Evolutionary conservation across 225 moss, liverwort and hornwort genomes (phyloP).

Genomic region (Sphagnum contortum): DNA sequence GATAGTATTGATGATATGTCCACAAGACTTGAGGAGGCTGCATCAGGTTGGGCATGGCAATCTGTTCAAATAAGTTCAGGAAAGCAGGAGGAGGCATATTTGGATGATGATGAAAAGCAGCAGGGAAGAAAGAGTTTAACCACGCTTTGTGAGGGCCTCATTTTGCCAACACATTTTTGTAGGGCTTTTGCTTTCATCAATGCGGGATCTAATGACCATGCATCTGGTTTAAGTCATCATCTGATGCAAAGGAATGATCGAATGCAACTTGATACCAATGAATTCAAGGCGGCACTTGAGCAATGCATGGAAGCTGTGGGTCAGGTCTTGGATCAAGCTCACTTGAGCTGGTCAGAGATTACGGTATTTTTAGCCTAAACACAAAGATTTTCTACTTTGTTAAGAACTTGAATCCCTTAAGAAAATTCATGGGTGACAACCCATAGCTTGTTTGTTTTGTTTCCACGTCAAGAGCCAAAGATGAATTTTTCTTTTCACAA

Average conservation of each 20-base stretch:
- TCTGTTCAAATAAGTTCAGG: constrained; percentile 17
- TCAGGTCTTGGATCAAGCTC: constrained; percentile 15
- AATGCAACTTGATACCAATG: constrained; percentile 12
- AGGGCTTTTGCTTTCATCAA: constrained; percentile 45
- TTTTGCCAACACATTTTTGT: constrained; percentile 29
- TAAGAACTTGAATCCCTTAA: neutral
- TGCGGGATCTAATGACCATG: neutral
- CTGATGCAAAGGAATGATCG: neutral
- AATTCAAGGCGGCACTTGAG: constrained; percentile 12
- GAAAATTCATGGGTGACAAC: neutral
- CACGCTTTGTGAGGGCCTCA: constrained; percentile 40
- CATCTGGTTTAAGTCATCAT: constrained; percentile 6
- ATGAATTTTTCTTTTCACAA: neutral
- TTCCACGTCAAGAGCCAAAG: neutral
- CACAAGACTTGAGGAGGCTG: constrained; percentile 5
- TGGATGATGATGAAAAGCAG: neutral
- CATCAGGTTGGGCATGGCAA: constrained; percentile 25
- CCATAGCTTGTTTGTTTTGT: neutral
- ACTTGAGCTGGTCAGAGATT: constrained; percentile 27
- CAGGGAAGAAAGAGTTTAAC: constrained; percentile 6
- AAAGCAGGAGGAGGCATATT: constrained; percentile 1
- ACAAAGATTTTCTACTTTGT: neutral
- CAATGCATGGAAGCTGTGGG: constrained; percentile 20
- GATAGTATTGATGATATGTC: constrained; percentile 8
- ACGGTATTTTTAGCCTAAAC: constrained; percentile 11